Evolutionary conservation across 2,329 filamentous ascomycete species (phyloP).

Genomic region (Curvularia lunata): DNA sequence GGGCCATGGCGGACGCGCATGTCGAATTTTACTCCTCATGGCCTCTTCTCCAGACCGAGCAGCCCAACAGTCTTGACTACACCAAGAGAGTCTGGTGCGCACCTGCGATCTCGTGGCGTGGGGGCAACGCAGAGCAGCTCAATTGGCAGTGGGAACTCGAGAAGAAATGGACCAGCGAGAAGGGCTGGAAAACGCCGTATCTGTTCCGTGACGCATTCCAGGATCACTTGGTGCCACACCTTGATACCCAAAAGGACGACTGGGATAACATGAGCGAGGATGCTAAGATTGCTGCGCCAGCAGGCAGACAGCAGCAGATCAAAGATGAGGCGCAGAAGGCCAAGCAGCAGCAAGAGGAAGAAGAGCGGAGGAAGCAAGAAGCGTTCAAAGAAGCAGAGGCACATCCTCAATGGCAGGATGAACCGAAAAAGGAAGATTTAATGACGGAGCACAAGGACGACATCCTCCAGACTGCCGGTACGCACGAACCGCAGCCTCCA

Average conservation of each 20-base stretch:
- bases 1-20: slow-evolving; percentile 43
- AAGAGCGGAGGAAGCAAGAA: not conserved
- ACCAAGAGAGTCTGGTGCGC: slow-evolving; percentile 51
- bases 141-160: slow-evolving; percentile 42
- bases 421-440: not conserved
- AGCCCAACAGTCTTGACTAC: slow-evolving; percentile 50
- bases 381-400: not conserved
- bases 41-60: slow-evolving; percentile 54
- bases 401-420: not conserved
- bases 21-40: slow-evolving; percentile 49
- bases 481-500: not conserved
- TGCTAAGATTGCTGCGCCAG: slow-evolving; percentile 25
- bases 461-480: slow-evolving; percentile 7
- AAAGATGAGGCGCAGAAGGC: slow-evolving; percentile 18
- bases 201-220: slow-evolving; percentile 44
- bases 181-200: slow-evolving; percentile 45
- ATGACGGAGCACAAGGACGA: slow-evolving; percentile 2
- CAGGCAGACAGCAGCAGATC: slow-evolving; percentile 25
- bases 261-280: slow-evolving; percentile 46
- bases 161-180: slow-evolving; percentile 39
- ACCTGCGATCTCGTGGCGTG: slow-evolving; percentile 51
- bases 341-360: not conserved
- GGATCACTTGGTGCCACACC: slow-evolving; percentile 38
- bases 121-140: slow-evolving; percentile 32
- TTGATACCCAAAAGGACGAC: slow-evolving; percentile 33